Base-by-base conservation (phyloP, 805 yeast species). In the Lipomyces yamanashiensis region DNA sequence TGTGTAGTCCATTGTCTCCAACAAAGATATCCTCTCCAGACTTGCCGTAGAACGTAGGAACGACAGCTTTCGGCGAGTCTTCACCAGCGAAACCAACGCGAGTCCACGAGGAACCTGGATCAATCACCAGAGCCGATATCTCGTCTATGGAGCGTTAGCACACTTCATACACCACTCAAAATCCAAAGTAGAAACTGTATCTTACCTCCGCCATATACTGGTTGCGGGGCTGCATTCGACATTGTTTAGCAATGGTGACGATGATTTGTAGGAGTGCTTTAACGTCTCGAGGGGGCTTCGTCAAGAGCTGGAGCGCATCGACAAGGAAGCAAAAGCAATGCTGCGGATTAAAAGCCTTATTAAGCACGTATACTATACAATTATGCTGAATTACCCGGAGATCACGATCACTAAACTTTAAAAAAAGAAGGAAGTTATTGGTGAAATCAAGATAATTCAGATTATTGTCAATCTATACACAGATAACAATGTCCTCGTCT, bases 31-130 rank as follows among this genome's bases (percentile, higher is more conserved):
- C 70, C 5, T 71, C 68, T 2, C 62, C 63, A 34, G 68, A 70
- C 48, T 67, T 69, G 44, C 86, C 88, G 72, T 85, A 90, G 64
- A 75, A 82, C 0, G 97, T 89, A 2, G 97, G 95, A 12, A 87
- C 75, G 28, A 89, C 84, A 3, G 86, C 78, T 67, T 87, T 84
- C 12, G 99, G 99, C 59, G 85, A 82, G 73, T 92, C 97, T 62
- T 91, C 93, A 10, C 98, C 98, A 2, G 98, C 92, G 75, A 85
- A 92, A 1, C 99, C 99, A 19, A 88, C 85, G 59, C 93, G 85
- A 7, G 97, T 91, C 64, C 85, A 79, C 66, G 81, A 85, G 10
- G 97, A 87, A 41, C 98, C 98, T 1, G 96, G 92, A 73, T 95
- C 98, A 33, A 93, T 80, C 40, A 93, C 96, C 1, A 95, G 82